Base-by-base conservation (phyloP, 139 green algal genomes). In the Chlorella sorokiniana region DNA sequence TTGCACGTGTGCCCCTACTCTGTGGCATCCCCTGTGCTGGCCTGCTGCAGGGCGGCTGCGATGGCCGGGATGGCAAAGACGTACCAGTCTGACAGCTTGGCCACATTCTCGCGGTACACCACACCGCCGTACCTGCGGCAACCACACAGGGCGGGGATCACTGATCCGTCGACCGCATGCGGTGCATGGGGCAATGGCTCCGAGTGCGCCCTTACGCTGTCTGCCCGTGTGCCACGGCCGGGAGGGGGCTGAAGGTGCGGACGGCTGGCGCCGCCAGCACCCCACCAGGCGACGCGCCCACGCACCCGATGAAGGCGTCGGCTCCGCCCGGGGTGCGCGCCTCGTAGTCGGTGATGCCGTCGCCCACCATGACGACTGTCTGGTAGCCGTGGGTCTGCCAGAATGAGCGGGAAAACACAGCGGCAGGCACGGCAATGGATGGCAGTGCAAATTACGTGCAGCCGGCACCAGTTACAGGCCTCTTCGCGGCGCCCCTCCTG, bases 281-380 rank as follows among this genome's bases (percentile, higher is more conserved):
- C 25, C n/a, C n/a, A n/a, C n/a, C n/a, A n/a, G n/a, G n/a, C n/a
- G n/a, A n/a, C n/a, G n/a, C n/a, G 38, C 22, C 40, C 16, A 2
- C 91, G 56, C 81, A 98, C 89, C 95, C 95, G n/a, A 99, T 94
- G 78, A 99, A 98, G 0, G 97, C 84, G 56, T 96, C 91, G 1
- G 97, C 97, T 3, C 90, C 97, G 18, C 95, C 94, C 41, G 90
- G 87, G 40, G 84, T 69, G 1, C 92, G 85, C 8, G 97, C 97
- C 84, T 99, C 97, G 29, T 95, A 54, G 81, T 99, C 97, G 0
- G 97, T 99, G 1, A 94, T 96, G 35, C 97, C 97, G 77, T 99
- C 97, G 2, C 97, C 97, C 18, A 99, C 88, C 94, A 98, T 98
- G 3, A 98, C 91, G 20, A 99, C 79, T 1, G 37, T 81, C 29